A percentile compares a stretch with the other conserved stretches of the same genome.
These are phyloP conservation scores for Madurella mycetomatis DNA, from an alignment of 2,329 filamentous ascomycete genomes.

Conservation along the genomic window DNA sequence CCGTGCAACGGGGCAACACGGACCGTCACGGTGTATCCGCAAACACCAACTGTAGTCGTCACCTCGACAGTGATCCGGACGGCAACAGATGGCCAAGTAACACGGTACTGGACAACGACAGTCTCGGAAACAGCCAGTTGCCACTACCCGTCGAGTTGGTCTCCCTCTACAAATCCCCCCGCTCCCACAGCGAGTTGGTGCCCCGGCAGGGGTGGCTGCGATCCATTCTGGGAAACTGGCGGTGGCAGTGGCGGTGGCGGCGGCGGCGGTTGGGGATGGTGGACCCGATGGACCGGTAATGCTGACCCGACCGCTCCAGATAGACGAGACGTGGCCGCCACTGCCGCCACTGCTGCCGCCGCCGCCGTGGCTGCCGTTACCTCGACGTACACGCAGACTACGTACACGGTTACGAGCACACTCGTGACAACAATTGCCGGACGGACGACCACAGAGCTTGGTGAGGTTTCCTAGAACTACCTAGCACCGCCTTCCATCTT, in stretches of 20 bases:
- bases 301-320: conserved; percentile 10
- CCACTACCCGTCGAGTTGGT: conserved; percentile 31
- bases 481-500: not conserved
- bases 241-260: too few species aligned
- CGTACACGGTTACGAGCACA: conserved; percentile 34
- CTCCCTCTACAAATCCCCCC: not conserved
- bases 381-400: conserved; percentile 36
- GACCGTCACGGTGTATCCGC: conserved; percentile 34
- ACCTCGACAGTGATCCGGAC: conserved; percentile 32
- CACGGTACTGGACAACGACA: conserved; percentile 32
- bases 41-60: conserved; percentile 29
- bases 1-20: conserved; percentile 32
- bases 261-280: too few species aligned
- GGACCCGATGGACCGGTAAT: not conserved
- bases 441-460: conserved; percentile 32
- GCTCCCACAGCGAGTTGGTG: too few species aligned
- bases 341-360: conserved; percentile 15
- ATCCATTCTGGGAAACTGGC: too few species aligned
- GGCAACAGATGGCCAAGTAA: conserved; percentile 31
- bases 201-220: too few species aligned
- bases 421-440: conserved; percentile 32
- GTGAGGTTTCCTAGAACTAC: conserved; percentile 19
- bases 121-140: conserved; percentile 32
- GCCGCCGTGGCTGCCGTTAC: conserved; percentile 32
- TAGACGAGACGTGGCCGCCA: conserved; percentile 21